Evolutionary conservation across 495 filamentous ascomycete species (phyloP).

Genomic region (Podospora fimiseda): DNA sequence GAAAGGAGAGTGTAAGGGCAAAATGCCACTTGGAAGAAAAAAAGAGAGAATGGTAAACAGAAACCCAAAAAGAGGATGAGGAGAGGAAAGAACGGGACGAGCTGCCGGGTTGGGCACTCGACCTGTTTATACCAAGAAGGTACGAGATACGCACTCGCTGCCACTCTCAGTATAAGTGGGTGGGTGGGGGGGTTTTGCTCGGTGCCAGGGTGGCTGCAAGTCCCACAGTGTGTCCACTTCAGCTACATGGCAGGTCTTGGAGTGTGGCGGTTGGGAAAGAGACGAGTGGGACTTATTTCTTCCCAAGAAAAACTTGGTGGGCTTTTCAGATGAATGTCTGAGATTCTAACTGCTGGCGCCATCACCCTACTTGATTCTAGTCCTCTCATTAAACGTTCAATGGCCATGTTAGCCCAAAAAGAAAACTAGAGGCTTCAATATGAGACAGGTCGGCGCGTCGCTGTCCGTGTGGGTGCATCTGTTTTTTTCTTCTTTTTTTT

Average conservation of each 20-base stretch:
- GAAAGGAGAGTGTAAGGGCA: not conserved
- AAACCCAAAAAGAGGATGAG: not conserved
- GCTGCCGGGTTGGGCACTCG: not conserved
- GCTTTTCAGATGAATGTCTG: no score
- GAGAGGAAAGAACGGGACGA: not conserved
- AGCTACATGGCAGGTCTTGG: not conserved
- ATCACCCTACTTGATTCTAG: not conserved
- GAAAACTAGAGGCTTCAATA: not conserved
- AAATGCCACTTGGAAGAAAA: not conserved
- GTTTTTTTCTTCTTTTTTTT: no score
- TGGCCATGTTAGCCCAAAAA: not conserved
- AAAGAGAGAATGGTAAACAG: not conserved
- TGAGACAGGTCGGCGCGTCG: slow-evolving; percentile 1
- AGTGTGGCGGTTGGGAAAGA: no score
- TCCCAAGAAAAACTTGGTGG: no score
- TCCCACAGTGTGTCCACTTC: no score
- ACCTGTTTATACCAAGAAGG: slow-evolving; percentile 1
- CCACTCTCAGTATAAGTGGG: no score
- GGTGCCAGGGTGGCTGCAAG: no score
- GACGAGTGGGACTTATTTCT: no score
- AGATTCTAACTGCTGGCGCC: slow-evolving; percentile 1
- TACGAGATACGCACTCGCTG: not conserved
- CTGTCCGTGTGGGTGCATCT: not conserved
- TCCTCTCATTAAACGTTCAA: slow-evolving; percentile 3
- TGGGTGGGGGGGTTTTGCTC: not conserved